A percentile compares a stretch with the other conserved stretches of the same genome.
These are phyloP conservation scores for Ilex asprella DNA, from an alignment of 257 asterid species.

Conservation along the genomic window DNA sequence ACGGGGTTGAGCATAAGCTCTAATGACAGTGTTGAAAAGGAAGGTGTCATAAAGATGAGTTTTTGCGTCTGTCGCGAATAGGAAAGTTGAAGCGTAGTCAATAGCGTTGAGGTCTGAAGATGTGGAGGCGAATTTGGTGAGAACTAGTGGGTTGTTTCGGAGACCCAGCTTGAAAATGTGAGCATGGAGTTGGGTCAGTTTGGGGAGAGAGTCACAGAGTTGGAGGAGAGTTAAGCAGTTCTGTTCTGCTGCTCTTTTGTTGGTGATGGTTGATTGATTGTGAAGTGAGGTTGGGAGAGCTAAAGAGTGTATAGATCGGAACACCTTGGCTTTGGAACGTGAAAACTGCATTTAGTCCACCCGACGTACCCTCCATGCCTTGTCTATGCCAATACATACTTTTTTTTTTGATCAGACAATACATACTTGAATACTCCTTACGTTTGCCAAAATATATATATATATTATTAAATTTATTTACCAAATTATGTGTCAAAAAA, in stretches of 20 bases:
- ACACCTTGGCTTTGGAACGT: conserved; percentile 15
- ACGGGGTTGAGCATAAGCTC: conserved; percentile 50
- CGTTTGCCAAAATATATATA: no score
- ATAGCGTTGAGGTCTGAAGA: conserved; percentile 49
- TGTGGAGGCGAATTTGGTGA: conserved; percentile 57
- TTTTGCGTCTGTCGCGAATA: conserved; percentile 40
- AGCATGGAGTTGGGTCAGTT: conserved; percentile 57
- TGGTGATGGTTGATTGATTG: conserved; percentile 1
- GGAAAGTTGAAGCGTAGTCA: conserved; percentile 48
- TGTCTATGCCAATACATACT: no score
- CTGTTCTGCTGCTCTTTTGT: conserved; percentile 55
- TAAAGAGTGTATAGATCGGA: conserved; percentile 1
- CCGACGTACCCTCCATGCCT: no score
- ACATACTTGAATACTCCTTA: no score
- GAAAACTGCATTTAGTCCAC: conserved; percentile 9
- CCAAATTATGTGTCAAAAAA: no score
- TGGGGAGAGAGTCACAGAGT: conserved; percentile 48
- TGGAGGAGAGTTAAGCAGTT: conserved; percentile 57
- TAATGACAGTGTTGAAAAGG: conserved; percentile 66
- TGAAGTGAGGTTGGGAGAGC: neutral
- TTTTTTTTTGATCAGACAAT: no score
- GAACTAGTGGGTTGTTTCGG: conserved; percentile 52
- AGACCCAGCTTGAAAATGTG: conserved; percentile 54
- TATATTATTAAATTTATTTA: no score
- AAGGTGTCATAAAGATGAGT: conserved; percentile 50